A percentile compares a stretch with the other conserved stretches of the same genome.
These are phyloP conservation scores for Perilla frutescens DNA, from an alignment of 257 asterid genomes.

Conservation along the genomic window DNA sequence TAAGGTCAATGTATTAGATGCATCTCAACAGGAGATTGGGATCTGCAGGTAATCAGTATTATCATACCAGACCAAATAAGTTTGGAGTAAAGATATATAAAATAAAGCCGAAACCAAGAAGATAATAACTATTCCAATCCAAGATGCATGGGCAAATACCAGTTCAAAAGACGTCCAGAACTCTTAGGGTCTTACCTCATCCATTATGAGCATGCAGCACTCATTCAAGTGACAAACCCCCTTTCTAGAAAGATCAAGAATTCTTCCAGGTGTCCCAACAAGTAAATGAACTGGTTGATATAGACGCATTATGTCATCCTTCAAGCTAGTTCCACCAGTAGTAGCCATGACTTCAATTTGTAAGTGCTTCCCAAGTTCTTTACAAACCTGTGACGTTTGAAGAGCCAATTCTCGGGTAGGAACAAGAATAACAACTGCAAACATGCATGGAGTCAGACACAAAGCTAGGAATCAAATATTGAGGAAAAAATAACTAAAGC, in stretches of 20 bases:
- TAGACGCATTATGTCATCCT: constrained; percentile 80
- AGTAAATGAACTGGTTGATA: constrained; percentile 79
- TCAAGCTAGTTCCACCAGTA: constrained; percentile 82
- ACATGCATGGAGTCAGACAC: constrained; percentile 29
- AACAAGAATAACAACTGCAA: constrained; percentile 76
- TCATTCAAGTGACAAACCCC: constrained; percentile 64
- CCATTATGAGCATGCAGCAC: constrained; percentile 72
- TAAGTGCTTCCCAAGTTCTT: constrained; percentile 82
- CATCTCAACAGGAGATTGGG: constrained; percentile 3
- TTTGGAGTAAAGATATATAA: constrained; percentile 1
- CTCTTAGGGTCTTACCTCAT: constrained; percentile 81
- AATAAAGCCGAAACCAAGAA: constrained; percentile 1
- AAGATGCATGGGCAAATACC: neutral
- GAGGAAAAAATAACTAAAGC: constrained; percentile 1
- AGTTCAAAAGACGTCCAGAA: constrained; percentile 21
- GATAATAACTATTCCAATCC: neutral
- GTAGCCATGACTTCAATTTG: constrained; percentile 75
- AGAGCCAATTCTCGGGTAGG: constrained; percentile 89
- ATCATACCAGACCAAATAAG: constrained; percentile 1
- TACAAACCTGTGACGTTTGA: constrained; percentile 84
- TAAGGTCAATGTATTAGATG: constrained; percentile 15
- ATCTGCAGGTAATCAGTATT: constrained; percentile 16
- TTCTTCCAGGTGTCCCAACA: constrained; percentile 86
- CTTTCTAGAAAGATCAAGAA: constrained; percentile 75
- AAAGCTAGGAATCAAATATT: constrained; percentile 12